Base-by-base conservation (phyloP, 2,329 filamentous ascomycete species). In the Talaromyces sp. region DNA sequence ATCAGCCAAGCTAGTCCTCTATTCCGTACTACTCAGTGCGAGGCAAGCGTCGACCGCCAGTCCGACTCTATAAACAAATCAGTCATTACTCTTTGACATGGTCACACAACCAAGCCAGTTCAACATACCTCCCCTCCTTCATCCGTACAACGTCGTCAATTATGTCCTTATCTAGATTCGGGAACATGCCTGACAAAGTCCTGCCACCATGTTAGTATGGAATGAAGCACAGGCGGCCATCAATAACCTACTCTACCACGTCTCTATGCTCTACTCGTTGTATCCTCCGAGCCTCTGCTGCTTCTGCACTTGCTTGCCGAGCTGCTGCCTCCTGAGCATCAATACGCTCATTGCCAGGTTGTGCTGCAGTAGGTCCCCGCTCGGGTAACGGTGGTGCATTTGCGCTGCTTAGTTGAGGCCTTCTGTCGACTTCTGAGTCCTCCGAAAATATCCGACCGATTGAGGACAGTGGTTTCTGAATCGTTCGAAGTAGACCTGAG, bases 131-230 rank as follows among this genome's bases (percentile, higher is more conserved):
- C 75, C 95, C 96, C 78, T 97, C 90, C 79, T 99, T 97, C 81
- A 96, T 88, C 76, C 94, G 88, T 31, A 99, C 95, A 47, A 99
- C 95, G 79, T 99, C 95, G 72, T 93, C 93, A 74, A 99, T 98
- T 43, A 99, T 86, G 58, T 99, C 96, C 72, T 88, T 87, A 76
- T 99, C 95, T 60, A 99, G 82, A 74, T 96, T 93, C 0, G 95
- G 95, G 76, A 99, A 99, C 95, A 99, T 99, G 71, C 92, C 90
- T 57, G 92, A 89, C 65, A 99, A 81, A 41, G 95, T 98, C 79
- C 81, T 82, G 50, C 22, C 8, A 22, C 35, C 19, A 39, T 24
- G 63, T 65, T 61, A 63, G 33, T 9, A 45, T 13, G 16, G 14
- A 31, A 14, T 41, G 2, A 43, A 52, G 9, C 33, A 59, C 57